Evolutionary conservation across 257 asterid genomes (phyloP).

Genomic region (Forsythia viridissima): DNA sequence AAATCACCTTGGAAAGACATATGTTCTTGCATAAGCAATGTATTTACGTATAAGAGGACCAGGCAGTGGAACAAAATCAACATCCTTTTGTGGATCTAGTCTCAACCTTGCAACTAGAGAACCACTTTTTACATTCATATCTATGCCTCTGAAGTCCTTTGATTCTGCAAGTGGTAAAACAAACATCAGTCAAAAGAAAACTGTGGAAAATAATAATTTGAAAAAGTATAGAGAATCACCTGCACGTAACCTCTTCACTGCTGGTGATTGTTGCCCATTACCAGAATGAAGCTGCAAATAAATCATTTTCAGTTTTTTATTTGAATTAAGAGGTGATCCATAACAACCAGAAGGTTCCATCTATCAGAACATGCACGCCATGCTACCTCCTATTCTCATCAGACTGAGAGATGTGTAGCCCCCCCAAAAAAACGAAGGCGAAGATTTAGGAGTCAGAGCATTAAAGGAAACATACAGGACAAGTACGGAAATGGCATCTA

Average conservation of each 20-base stretch:
- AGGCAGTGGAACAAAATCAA: conserved; percentile 89
- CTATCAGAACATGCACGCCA: background rate
- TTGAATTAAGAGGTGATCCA: conserved; percentile 20
- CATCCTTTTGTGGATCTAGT: conserved; percentile 74
- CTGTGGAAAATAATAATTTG: conserved; percentile 8
- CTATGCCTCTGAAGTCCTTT: conserved; percentile 41
- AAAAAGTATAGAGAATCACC: conserved; percentile 45
- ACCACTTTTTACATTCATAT: conserved; percentile 44
- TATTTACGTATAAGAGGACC: conserved; percentile 91
- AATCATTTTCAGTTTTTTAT: conserved; percentile 9
- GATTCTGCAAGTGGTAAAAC: conserved; percentile 50
- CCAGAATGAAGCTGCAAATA: conserved; percentile 89
- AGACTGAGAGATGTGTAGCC: conserved; percentile 10
- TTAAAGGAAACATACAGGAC: conserved; percentile 1
- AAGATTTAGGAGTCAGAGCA: conserved; percentile 6
- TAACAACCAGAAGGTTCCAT: background rate
- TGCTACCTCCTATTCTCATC: background rate
- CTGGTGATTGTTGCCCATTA: conserved; percentile 62
- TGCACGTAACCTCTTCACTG: conserved; percentile 67
- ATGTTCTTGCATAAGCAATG: conserved; percentile 89
- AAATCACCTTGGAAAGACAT: conserved; percentile 79
- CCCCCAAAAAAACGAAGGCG: background rate
- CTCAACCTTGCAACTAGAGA: conserved; percentile 78
- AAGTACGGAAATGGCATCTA: background rate
- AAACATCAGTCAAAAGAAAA: conserved; percentile 28